Percentiles rank a stretch among this genome's conserved stretches.
phyloP scores from a whole-genome alignment of 805 yeast genomes.

The Teunomyces atbi region DNA sequence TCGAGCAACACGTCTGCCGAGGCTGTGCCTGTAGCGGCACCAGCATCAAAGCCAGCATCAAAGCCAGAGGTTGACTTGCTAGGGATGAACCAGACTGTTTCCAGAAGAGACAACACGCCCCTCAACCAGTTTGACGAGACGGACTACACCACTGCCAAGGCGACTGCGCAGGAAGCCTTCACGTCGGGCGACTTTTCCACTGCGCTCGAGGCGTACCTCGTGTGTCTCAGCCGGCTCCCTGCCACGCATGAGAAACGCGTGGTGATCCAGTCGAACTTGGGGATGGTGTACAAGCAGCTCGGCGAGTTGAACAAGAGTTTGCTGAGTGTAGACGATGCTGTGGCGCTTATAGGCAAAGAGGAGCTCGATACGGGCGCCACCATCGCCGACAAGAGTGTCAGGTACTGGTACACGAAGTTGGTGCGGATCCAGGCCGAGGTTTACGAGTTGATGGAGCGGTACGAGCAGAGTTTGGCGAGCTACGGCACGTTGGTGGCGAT shows the following conservation, averaged over 20 bases:
- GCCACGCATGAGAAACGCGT: slow-evolving; percentile 61
- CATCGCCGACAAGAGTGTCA: slow-evolving; percentile 51
- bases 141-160: slow-evolving; percentile 48
- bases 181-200: slow-evolving; percentile 77
- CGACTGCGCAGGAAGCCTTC: slow-evolving; percentile 61
- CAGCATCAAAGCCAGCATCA: not conserved
- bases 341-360: slow-evolving; percentile 32
- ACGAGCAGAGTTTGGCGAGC: slow-evolving; percentile 55
- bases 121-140: slow-evolving; percentile 40
- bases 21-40: not conserved
- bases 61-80: slow-evolving; percentile 18
- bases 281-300: slow-evolving; percentile 28
- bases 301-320: slow-evolving; percentile 14
- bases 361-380: slow-evolving; percentile 25
- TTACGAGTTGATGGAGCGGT: slow-evolving; percentile 74
- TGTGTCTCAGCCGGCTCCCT: slow-evolving; percentile 54
- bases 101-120: slow-evolving; percentile 15
- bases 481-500: slow-evolving; percentile 61
- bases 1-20: too few relatives aligned
- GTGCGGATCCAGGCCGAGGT: slow-evolving; percentile 76
- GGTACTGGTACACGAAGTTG: slow-evolving; percentile 73
- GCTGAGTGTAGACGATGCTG: slow-evolving; percentile 42
- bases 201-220: slow-evolving; percentile 61
- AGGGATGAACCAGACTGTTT: slow-evolving; percentile 18
- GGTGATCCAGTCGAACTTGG: slow-evolving; percentile 72